These are phyloP conservation scores for Tuctoria greenei DNA, from an alignment of 176 grass and related monocot genomes.

Conservation along the genomic window DNA sequence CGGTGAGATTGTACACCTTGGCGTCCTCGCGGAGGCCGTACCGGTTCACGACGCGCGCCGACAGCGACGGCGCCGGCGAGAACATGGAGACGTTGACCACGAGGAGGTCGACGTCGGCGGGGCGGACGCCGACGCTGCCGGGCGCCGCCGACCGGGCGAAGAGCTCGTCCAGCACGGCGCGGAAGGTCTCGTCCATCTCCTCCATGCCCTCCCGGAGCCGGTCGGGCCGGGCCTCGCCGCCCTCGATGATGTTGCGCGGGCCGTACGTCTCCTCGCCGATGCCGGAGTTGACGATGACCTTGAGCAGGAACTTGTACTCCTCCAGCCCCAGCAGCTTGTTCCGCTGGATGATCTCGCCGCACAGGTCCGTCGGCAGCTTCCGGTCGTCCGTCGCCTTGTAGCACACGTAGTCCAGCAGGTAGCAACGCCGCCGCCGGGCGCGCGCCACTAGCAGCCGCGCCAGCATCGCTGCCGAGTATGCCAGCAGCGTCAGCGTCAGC, in stretches of 20 bases:
- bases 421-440: slow-evolving; percentile 50
- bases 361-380: slow-evolving; percentile 84
- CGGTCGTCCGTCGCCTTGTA: slow-evolving; percentile 83
- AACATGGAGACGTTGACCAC: slow-evolving; percentile 97
- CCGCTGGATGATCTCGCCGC: slow-evolving; percentile 81
- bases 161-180: slow-evolving; percentile 68
- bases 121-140: slow-evolving; percentile 21
- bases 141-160: slow-evolving; percentile 45
- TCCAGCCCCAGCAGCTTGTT: slow-evolving; percentile 77
- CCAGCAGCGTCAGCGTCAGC: slow-evolving; percentile 50
- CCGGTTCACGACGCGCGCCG: slow-evolving; percentile 53
- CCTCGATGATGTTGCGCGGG: slow-evolving; percentile 82
- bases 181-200: slow-evolving; percentile 95
- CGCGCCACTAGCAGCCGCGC: slow-evolving; percentile 36
- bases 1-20: slow-evolving; percentile 75
- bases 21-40: slow-evolving; percentile 74
- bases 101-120: slow-evolving; percentile 59
- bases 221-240: slow-evolving; percentile 53
- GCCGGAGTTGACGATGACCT: slow-evolving; percentile 92
- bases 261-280: slow-evolving; percentile 96
- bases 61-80: slow-evolving; percentile 78
- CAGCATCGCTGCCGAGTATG: slow-evolving; percentile 38
- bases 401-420: slow-evolving; percentile 89
- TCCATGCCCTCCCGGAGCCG: slow-evolving; percentile 55
- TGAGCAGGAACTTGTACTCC: slow-evolving; percentile 97